Evolutionary conservation across 768 basidiomycete genomes (phyloP).

Genomic region (Crepidotus variabilis): DNA sequence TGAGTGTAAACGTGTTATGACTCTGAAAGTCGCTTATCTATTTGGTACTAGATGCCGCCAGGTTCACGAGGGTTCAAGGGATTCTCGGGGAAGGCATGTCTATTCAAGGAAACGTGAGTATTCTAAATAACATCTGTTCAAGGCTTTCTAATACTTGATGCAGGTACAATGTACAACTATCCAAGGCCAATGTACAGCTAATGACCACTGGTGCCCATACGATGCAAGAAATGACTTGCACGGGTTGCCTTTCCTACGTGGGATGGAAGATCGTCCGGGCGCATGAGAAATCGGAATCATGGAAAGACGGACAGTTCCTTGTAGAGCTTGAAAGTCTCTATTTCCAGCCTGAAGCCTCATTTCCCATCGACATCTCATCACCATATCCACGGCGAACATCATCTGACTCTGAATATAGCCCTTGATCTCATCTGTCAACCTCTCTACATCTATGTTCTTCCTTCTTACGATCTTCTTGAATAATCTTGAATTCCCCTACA

Average conservation of each 20-base stretch:
- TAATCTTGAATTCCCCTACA: neutral
- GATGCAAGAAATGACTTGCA: conserved; percentile 53
- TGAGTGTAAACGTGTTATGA: conserved; percentile 18
- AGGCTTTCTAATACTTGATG: conserved; percentile 2
- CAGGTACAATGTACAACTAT: conserved; percentile 46
- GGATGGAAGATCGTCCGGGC: conserved; percentile 64
- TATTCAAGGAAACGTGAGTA: conserved; percentile 54
- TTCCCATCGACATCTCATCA: conserved; percentile 10
- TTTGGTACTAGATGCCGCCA: conserved; percentile 33
- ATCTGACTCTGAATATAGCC: conserved; percentile 32
- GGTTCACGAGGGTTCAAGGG: conserved; percentile 49
- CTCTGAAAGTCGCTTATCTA: neutral
- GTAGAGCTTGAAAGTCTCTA: conserved; percentile 55
- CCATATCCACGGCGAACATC: conserved; percentile 19
- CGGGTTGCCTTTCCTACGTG: conserved; percentile 46
- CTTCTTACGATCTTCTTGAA: neutral
- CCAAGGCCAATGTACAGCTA: conserved; percentile 46
- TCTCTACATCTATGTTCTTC: too few relatives aligned
- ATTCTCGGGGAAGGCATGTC: conserved; percentile 53
- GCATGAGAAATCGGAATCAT: conserved; percentile 50
- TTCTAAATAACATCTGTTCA: neutral
- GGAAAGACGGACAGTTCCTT: conserved; percentile 59
- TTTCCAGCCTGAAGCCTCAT: conserved; percentile 18
- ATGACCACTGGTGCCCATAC: conserved; percentile 65
- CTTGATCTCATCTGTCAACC: conserved; percentile 13